Percentiles rank a stretch among this genome's conserved stretches.
phyloP scores from a whole-genome alignment of 176 grass and related monocot genomes.

The Neostapfia colusana region DNA sequence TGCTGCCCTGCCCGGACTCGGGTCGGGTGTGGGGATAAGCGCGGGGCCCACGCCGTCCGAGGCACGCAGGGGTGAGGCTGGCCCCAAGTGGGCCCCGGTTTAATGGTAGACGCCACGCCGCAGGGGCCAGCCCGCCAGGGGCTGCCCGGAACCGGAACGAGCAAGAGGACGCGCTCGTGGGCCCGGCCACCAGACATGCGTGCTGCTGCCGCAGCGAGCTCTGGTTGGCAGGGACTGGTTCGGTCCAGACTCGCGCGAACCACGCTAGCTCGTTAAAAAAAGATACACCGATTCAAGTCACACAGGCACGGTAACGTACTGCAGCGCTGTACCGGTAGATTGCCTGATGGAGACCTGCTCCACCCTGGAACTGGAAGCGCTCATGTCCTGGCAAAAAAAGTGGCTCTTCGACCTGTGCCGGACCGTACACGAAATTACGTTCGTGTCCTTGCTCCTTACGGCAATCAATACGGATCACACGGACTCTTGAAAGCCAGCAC shows the following conservation, averaged over 20 bases:
- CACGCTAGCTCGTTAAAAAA: no score
- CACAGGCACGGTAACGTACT: no score
- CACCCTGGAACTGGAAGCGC: not conserved
- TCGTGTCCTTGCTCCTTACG: not conserved
- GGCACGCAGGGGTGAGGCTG: no score
- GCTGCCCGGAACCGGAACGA: slow-evolving; percentile 3
- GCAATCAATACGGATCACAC: slow-evolving; percentile 1
- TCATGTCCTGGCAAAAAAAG: not conserved
- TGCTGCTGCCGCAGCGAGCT: no score
- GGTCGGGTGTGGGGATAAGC: not conserved
- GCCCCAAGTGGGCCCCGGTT: not conserved
- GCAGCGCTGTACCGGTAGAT: slow-evolving; percentile 21
- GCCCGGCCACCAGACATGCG: not conserved
- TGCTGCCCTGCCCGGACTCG: not conserved
- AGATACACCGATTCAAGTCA: no score
- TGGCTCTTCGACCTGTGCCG: not conserved
- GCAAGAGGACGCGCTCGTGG: not conserved
- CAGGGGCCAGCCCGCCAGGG: no score
- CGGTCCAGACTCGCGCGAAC: not conserved
- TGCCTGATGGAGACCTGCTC: slow-evolving; percentile 4
- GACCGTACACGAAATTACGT: slow-evolving; percentile 7
- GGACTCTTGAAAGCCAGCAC: slow-evolving; percentile 22
- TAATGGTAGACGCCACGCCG: slow-evolving; percentile 37
- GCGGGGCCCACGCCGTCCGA: slow-evolving; percentile 5
- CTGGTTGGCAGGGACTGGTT: not conserved